Evolutionary conservation across 2,329 filamentous ascomycete genomes (phyloP).

Genomic region (Drechslera avenae): DNA sequence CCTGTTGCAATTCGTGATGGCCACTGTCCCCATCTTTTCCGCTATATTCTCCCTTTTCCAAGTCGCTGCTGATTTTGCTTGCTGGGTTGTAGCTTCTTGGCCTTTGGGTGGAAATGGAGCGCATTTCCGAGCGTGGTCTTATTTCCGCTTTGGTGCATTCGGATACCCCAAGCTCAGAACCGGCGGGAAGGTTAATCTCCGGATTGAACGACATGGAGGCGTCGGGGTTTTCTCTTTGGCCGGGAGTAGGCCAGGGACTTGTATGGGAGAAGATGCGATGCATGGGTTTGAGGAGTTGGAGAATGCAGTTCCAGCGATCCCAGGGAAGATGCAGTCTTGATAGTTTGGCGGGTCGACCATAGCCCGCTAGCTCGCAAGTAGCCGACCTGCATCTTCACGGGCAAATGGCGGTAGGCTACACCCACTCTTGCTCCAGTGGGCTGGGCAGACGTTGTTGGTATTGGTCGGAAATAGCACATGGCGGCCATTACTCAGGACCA

Average conservation of each 20-base stretch:
- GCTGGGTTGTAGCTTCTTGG: constrained; percentile 17
- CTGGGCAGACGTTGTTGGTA: constrained; percentile 3
- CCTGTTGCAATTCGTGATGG: constrained; percentile 14
- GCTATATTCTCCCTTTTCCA: constrained; percentile 21
- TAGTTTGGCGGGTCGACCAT: constrained; percentile 15
- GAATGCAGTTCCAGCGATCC: constrained; percentile 3
- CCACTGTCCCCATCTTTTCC: constrained; percentile 17
- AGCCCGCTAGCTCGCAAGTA: constrained; percentile 12
- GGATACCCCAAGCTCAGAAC: constrained; percentile 22
- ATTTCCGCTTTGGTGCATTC: constrained; percentile 35
- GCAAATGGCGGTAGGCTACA: constrained; percentile 15
- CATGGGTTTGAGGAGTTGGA: constrained; percentile 2
- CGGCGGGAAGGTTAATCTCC: constrained; percentile 42
- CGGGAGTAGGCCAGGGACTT: not conserved
- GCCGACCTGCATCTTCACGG: constrained; percentile 6
- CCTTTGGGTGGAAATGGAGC: not conserved
- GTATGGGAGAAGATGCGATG: constrained; percentile 4
- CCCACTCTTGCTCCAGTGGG: constrained; percentile 10
- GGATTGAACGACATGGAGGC: constrained; percentile 43
- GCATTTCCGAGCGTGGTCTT: constrained; percentile 24
- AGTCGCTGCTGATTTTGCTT: constrained; percentile 12
- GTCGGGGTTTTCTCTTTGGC: constrained; percentile 4
- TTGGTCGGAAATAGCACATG: constrained; percentile 24
- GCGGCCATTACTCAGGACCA: not conserved
- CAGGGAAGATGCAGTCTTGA: constrained; percentile 11